Evolutionary conservation across 78 protist species (phyloP), one percentile per base, ranked within the genome.

Genomic region (Isochrysis galbana): DNA sequence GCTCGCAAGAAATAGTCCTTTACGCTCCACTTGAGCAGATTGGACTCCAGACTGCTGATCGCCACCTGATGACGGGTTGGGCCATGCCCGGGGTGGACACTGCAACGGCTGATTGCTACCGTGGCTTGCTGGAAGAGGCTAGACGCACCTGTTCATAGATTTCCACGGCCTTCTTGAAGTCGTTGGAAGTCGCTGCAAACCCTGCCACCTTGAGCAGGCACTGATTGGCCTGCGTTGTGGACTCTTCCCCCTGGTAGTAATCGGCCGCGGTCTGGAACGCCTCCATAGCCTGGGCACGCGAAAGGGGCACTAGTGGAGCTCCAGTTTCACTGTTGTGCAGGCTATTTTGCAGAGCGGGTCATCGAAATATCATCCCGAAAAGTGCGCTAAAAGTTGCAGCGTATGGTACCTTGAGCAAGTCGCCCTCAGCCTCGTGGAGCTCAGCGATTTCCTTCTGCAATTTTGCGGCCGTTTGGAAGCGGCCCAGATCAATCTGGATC

Each of bases 371-470:
- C n/a, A n/a, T n/a, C n/a, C n/a, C n/a, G n/a, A n/a, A n/a, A n/a
- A n/a, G n/a, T n/a, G n/a, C n/a, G n/a, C n/a, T n/a, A n/a, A n/a
- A n/a, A n/a, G n/a, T n/a, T 54, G 67, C 19, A 21, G 67, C 67
- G 67, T 21, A 21, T 10, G 32, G 67, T 19, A 54, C 96, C 87
- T 91, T 87, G 32, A 93, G 96, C 17, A 89, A 29, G 77, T 96
- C 91, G 47, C 90, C 93, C 72, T 92, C 97, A 47, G 91, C 93
- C 77, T 95, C 97, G 74, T 93, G 91, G 42, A 95, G 19, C 94
- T 95, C 96, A 10, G 92, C 97, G 23, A 95, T 92, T 42, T 95
- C 97, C 55, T 95, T 95, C 67, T 93, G 95, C n/a, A 91, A 93
- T 87, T 95, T 95, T 29, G 97, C 97, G 32, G 96, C 93, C 41